Percentiles rank a stretch among this genome's conserved stretches.
phyloP scores from a whole-genome alignment of 2,329 filamentous ascomycete species.

The Stagonosporopsis rhizophila region DNA sequence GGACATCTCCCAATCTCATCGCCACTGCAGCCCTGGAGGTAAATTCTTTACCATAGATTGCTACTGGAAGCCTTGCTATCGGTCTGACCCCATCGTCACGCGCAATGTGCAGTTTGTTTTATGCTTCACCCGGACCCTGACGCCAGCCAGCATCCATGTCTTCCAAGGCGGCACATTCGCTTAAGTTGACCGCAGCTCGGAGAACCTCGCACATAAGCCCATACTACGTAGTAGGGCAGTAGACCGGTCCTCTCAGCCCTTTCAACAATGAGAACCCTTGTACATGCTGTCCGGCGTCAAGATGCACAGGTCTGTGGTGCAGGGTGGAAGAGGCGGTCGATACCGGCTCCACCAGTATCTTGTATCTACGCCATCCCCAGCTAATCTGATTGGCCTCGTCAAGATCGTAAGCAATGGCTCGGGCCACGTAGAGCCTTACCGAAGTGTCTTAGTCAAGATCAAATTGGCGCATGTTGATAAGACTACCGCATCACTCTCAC shows the following conservation, averaged over 20 bases:
- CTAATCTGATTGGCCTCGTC: conserved; percentile 7
- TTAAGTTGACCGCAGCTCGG: conserved; percentile 4
- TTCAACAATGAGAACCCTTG: background rate
- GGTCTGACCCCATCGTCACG: background rate
- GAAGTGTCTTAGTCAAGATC: conserved; percentile 45
- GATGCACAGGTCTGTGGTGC: background rate
- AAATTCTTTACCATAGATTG: background rate
- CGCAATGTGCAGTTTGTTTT: background rate
- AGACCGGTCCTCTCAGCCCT: background rate
- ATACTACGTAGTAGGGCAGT: too few species aligned
- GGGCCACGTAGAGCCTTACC: conserved; percentile 36
- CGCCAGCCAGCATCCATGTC: background rate
- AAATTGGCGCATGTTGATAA: conserved; percentile 43
- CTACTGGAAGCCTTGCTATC: background rate
- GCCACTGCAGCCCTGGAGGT: background rate
- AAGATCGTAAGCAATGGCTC: conserved; percentile 3
- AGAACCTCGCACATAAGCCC: background rate
- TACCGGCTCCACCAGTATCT: conserved; percentile 12
- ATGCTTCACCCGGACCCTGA: background rate
- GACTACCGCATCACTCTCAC: conserved; percentile 28
- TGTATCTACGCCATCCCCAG: conserved; percentile 8
- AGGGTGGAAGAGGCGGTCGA: conserved; percentile 2
- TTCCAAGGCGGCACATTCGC: conserved; percentile 6
- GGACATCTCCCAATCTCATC: background rate
- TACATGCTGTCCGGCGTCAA: background rate